Evolutionary conservation across 495 filamentous ascomycete genomes (phyloP), one percentile per base, ranked within the genome.

Genomic region (Glutinoglossum americanum): DNA sequence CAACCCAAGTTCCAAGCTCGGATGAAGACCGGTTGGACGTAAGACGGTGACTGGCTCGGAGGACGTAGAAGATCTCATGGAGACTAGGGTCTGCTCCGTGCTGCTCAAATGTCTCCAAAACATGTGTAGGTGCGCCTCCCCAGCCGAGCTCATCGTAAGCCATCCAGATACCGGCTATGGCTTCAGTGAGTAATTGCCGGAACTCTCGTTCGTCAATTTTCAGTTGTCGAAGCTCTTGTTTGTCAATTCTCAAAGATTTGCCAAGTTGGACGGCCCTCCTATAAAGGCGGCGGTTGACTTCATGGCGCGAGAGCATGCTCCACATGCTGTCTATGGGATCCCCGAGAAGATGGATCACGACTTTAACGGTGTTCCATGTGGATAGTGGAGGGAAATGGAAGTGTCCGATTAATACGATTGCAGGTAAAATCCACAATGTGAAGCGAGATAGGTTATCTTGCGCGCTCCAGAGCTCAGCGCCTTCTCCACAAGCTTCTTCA

Each of bases 1-100:
- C 60, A 13, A 64, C 44, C 41, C 53, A 58, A 0, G 62, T 55
- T n/a, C 54, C 54, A 10, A 62, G 56, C 7, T 37, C 8, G 11
- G 62, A 62, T 39, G 55, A 51, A 4, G 44, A 26, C 2, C 41
- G 41, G 41, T 21, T 45, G 17, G 41, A 45, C 3, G 41, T 2
- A n/a, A 45, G 41, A 3, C 21, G 17, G 19, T 21, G 41, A 10
- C 37, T 17, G 17, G 17, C n/a, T 4, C 4, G 41, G 5, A 8
- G 10, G 15, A 41, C 21, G 41, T 23, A 45, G 41, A 21, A 23
- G 2, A 45, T 19, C n/a, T 45, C 41, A 17, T 2, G 37, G 37
- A 11, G 37, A 39, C 15, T 39, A 15, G 9, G 1, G 15, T 39
- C 5, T 15, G 15, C 37, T 39, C 15, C 37, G 37, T 1, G 5